These are phyloP conservation scores for Tetrapisispora namnaoensis DNA, from an alignment of 805 yeast genomes.

Conservation along the genomic window DNA sequence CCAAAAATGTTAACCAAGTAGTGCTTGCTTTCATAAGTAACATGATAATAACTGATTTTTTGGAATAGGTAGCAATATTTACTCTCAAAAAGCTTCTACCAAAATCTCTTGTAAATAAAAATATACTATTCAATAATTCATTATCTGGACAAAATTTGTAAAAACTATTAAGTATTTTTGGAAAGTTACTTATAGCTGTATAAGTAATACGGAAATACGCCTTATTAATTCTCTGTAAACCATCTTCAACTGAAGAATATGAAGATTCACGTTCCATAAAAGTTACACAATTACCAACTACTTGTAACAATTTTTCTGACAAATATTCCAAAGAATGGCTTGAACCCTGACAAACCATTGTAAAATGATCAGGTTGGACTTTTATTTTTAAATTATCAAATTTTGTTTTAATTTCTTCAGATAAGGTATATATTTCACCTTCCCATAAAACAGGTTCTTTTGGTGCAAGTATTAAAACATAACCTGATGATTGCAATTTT, in stretches of 20 bases:
- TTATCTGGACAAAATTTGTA: conserved; percentile 57
- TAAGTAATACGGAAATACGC: conserved; percentile 59
- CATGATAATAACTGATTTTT: conserved; percentile 59
- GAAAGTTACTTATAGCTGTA: conserved; percentile 52
- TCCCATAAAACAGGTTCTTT: conserved; percentile 86
- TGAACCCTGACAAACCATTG: conserved; percentile 45
- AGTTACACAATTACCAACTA: conserved; percentile 45
- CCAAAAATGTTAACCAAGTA: conserved; percentile 87
- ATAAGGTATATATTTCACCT: conserved; percentile 56
- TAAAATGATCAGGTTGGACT: conserved; percentile 11
- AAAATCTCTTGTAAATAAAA: conserved; percentile 70
- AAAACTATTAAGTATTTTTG: conserved; percentile 40
- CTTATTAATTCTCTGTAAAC: conserved; percentile 55
- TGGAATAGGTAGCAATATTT: conserved; percentile 43
- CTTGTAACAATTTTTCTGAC: conserved; percentile 45
- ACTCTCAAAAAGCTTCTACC: conserved; percentile 62
- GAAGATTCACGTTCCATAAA: conserved; percentile 62
- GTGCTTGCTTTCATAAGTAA: conserved; percentile 66
- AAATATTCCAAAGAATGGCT: conserved; percentile 45
- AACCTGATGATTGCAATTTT: conserved; percentile 37
- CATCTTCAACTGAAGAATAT: conserved; percentile 60
- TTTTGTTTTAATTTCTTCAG: conserved; percentile 19
- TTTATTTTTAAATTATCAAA: conserved; percentile 16
- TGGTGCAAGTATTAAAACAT: conserved; percentile 65
- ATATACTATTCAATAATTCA: conserved; percentile 65